A percentile compares a stretch with the other conserved stretches of the same genome.
Evolutionary conservation across 169 alveolate genomes (phyloP).

Genomic region (Eimeria acervulina): DNA sequence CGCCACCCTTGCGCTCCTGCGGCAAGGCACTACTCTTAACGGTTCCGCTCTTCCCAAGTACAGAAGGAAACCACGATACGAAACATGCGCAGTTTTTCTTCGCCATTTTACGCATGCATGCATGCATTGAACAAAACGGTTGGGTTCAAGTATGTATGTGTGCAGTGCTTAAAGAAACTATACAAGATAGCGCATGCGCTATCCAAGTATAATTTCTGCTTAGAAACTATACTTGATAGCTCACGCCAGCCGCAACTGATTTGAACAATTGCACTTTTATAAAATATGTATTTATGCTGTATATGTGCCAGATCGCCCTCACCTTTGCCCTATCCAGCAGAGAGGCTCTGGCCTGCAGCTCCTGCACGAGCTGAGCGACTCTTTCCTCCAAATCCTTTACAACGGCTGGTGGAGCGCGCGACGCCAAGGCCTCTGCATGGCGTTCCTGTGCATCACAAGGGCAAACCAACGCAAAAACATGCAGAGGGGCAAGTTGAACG

Average conservation of each 20-base stretch:
- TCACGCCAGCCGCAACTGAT: not conserved
- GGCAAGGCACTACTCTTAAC: not conserved
- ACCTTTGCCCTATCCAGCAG: conserved; percentile 36
- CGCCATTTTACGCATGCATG: not conserved
- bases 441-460: not conserved
- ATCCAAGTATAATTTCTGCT: too few species aligned
- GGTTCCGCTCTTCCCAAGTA: not conserved
- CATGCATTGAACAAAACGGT: not conserved
- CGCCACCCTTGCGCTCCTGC: not conserved
- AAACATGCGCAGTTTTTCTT: not conserved
- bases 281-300: too few species aligned
- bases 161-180: not conserved
- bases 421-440: conserved; percentile 44
- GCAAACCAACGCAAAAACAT: not conserved
- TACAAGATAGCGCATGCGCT: not conserved
- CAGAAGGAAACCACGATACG: not conserved
- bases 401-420: conserved; percentile 44
- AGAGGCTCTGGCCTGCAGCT: conserved; percentile 40
- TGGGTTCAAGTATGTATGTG: not conserved
- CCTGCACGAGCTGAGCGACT: conserved; percentile 6
- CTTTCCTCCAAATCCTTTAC: conserved; percentile 40
- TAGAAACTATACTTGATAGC: not conserved
- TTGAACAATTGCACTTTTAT: not conserved
- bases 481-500: not conserved
- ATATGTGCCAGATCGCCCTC: not conserved